Evolutionary conservation across 73 alveolate species (phyloP).

Genomic region (Paraurostyla sp.): DNA sequence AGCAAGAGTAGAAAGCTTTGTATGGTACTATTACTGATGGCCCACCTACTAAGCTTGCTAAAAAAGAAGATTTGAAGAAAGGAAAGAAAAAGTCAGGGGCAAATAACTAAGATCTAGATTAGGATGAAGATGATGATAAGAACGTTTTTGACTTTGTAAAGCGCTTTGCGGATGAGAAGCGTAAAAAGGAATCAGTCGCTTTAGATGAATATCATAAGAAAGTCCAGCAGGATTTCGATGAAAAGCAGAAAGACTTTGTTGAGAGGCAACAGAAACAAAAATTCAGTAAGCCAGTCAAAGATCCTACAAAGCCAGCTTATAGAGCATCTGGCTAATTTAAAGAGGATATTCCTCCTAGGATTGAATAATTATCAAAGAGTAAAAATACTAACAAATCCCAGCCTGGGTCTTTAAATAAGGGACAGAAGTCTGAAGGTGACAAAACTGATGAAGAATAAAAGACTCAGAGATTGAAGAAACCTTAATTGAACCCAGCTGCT

Average conservation of each 20-base stretch:
- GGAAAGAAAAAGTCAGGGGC: neutral
- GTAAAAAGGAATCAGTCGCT: neutral
- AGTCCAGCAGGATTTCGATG: neutral
- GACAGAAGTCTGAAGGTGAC: neutral
- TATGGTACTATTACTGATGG: constrained; percentile 1
- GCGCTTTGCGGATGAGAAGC: constrained; percentile 28
- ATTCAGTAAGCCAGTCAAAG: neutral
- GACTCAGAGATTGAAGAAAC: constrained; percentile 23
- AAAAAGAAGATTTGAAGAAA: neutral
- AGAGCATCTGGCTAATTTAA: neutral
- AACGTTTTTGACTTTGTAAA: constrained; percentile 6
- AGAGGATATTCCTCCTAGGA: no score
- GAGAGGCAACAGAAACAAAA: constrained; percentile 9
- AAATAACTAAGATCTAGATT: neutral
- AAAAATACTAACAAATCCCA: no score
- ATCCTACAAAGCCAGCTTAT: neutral
- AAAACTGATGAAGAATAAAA: constrained; percentile 27
- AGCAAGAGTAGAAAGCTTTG: constrained; percentile 32
- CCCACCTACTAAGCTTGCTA: neutral
- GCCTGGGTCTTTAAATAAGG: no score
- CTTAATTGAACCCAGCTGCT: constrained; percentile 55
- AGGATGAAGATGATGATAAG: constrained; percentile 25
- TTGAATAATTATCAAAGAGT: no score
- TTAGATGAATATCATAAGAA: constrained; percentile 6
- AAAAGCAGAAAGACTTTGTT: neutral